phyloP scores from a whole-genome alignment of 345 rosid species.

The Acer negundo region DNA sequence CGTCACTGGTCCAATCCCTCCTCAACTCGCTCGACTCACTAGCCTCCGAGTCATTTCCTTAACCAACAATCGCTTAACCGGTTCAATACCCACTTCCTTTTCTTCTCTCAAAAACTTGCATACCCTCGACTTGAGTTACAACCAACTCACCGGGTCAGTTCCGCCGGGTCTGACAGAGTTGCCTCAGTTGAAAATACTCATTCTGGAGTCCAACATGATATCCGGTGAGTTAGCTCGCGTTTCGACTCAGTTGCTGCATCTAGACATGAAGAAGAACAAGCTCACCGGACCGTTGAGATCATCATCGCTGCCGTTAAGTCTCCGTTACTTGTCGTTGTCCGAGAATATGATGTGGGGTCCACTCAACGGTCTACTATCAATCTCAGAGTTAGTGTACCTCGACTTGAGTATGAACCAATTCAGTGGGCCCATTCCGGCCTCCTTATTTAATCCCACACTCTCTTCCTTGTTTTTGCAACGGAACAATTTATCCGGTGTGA shows the following conservation, averaged over 20 bases:
- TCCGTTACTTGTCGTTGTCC: conserved; percentile 71
- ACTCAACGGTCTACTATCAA: conserved; percentile 46
- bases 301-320: conserved; percentile 47
- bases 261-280: conserved; percentile 61
- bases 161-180: conserved; percentile 46
- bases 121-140: conserved; percentile 79
- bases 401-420: conserved; percentile 81
- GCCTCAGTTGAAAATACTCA: conserved; percentile 51
- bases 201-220: conserved; percentile 56
- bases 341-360: conserved; percentile 67
- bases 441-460: conserved; percentile 53
- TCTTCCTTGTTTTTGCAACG: conserved; percentile 72
- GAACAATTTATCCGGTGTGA: conserved; percentile 73
- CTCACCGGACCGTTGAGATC: conserved; percentile 45
- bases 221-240: conserved; percentile 41
- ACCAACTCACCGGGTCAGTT: conserved; percentile 64
- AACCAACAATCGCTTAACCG: conserved; percentile 74
- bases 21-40: conserved; percentile 50
- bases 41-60: conserved; percentile 70
- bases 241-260: conserved; percentile 59
- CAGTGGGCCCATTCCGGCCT: conserved; percentile 66
- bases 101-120: conserved; percentile 52
- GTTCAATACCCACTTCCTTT: conserved; percentile 63
- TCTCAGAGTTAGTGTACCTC: conserved; percentile 58
- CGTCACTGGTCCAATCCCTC: conserved; percentile 86